Conservation (phyloP, 2,329 filamentous ascomycete species). For the Teratosphaeria zuluensis region DNA sequence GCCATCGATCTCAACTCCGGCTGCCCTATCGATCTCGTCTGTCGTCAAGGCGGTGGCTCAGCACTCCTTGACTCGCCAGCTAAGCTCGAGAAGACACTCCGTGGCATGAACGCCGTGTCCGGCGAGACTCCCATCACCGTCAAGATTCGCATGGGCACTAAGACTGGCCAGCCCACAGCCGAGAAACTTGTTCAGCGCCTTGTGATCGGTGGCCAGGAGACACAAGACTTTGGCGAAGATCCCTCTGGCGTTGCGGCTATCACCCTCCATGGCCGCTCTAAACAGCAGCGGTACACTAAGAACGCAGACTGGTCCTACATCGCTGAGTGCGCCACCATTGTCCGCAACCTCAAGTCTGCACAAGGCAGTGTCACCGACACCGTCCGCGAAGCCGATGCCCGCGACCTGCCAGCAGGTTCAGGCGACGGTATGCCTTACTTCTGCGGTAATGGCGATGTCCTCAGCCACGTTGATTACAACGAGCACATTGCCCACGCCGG, state of each 20-base stretch:
- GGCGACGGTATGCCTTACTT: constrained; percentile 58
- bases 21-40: constrained; percentile 92
- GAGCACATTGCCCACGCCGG: constrained; percentile 64
- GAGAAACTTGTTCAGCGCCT: constrained; percentile 73
- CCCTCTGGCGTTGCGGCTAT: constrained; percentile 86
- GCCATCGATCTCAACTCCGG: constrained; percentile 95
- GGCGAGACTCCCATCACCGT: constrained; percentile 84
- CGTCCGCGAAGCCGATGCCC: constrained; percentile 62
- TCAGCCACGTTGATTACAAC: constrained; percentile 82
- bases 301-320: constrained; percentile 95
- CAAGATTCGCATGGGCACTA: constrained; percentile 89
- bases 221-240: constrained; percentile 55
- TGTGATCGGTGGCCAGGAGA: constrained; percentile 67
- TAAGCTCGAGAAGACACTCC: constrained; percentile 88
- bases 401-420: constrained; percentile 60
- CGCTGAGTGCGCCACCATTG: constrained; percentile 73
- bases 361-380: constrained; percentile 64
- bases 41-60: constrained; percentile 76
- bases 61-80: constrained; percentile 78
- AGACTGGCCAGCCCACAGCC: constrained; percentile 68
- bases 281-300: constrained; percentile 88
- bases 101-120: constrained; percentile 92
- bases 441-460: constrained; percentile 92
- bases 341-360: constrained; percentile 68
- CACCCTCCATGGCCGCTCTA: constrained; percentile 83